Base-by-base conservation (phyloP, 306 rosid species). In the Vicia villosa region DNA sequence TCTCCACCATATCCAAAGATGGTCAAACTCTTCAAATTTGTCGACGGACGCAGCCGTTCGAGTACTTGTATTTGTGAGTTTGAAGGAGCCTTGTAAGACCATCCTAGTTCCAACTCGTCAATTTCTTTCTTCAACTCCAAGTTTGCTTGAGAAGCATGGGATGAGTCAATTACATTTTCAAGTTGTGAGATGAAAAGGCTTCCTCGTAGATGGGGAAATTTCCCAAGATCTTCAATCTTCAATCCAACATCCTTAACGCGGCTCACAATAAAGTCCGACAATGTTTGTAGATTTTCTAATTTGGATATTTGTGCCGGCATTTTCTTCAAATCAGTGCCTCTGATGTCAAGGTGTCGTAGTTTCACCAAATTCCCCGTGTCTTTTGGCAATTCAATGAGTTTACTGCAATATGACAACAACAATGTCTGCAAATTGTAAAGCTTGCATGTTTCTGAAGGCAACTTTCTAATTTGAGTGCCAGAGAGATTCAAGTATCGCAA, bases 391-490 rank as follows among this genome's bases (percentile, higher is more conserved):
- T 14, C 26, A 34, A 1, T 5, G 8, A 59, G 74, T 3, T 0
- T 0, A 0, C 0, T 0, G 38, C 80, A 82, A 4, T 0, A 0
- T 1, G 17, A 42, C 37, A 81, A 21, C 8, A 65, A 21, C 26
- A 79, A 22, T 0, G 81, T 74, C n/a, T 79, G 76, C 15, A 82
- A 24, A 50, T 66, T 82, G 32, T 51, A 51, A 51, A 51, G 28
- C 2, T 51, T 20, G 57, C 57, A 51, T 1, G 57, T 51, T 51
- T 51, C 57, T 17, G 30, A 51, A 20, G 57, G 57, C 28, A 50
- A 8, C 56, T 5, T 50, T 50, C 8, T 10, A 17, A 50, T 50
- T 13, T 0, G 1, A 50, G 56, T 50, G 26, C 2, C 0, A 50
- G 56, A 50, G 56, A 50, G 56, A 5, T 30, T 5, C 36, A 30